Base-by-base conservation (phyloP, 2,329 filamentous ascomycete genomes). In the Exserohilum turcica region DNA sequence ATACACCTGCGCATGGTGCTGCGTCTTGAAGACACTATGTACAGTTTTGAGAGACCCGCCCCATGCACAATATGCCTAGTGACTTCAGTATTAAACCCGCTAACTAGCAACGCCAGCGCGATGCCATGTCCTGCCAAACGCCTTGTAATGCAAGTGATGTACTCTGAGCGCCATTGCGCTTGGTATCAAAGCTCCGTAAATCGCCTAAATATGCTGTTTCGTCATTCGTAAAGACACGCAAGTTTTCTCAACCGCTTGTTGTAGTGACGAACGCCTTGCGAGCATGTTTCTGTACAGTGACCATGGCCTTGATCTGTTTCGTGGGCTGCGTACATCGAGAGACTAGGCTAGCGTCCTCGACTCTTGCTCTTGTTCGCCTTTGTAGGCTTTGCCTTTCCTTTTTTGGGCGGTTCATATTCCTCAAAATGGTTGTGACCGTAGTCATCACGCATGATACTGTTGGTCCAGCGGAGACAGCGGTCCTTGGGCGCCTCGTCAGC, bases 401-500 rank as follows among this genome's bases (percentile, higher is more conserved):
- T 75, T 52, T 68, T 71, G 21, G 80, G 79, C 27, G 80, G 79
- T 49, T 83, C 80, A 51, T 74, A 74, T 44, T 74, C 70, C 54
- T 88, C 84, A 15, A 80, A 78, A 67, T 88, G 86, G 33, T 82
- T 77, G 71, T 87, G 82, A 2, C 85, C 85, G 39, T 82, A 68
- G 44, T 86, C 80, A 2, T 79, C 75, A 6, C 86, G 61, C 31
- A 86, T 86, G 47, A 82, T 84, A 13, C 77, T 80, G 65, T 90
- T 91, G 52, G 78, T 80, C 88, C 88, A 91, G 29, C 77, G 77
- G 39, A 89, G 74, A 67, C 87, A 90, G 45, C 84, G 79, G 65
- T 85, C 80, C 61, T 76, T 74, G 28, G 51, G 51, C 6, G 78
- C 79, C 43, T 81, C 76, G 48, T 83, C 82, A 38, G 80, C 77